phyloP scores from a whole-genome alignment of 495 filamentous ascomycete genomes.

The Chaetomium cochliodes region DNA sequence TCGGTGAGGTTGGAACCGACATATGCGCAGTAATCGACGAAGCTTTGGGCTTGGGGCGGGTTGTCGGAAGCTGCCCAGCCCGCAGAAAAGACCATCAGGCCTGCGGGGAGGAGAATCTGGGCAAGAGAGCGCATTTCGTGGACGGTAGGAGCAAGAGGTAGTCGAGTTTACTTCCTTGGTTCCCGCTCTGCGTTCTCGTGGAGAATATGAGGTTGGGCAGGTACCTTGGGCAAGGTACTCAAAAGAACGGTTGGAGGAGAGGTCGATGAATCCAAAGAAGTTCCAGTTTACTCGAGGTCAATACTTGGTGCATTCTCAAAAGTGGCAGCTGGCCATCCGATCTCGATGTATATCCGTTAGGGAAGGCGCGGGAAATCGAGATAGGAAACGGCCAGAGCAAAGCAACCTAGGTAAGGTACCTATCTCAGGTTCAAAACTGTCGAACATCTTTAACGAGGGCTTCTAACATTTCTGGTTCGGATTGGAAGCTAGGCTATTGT shows the following conservation, averaged over 20 bases:
- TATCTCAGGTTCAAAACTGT: too few relatives aligned
- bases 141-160: not conserved
- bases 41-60: slow-evolving; percentile 10
- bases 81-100: not conserved
- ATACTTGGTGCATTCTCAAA: too few relatives aligned
- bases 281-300: too few relatives aligned
- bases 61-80: not conserved
- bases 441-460: too few relatives aligned
- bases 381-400: too few relatives aligned
- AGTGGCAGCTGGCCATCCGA: too few relatives aligned
- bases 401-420: too few relatives aligned
- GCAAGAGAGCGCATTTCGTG: slow-evolving; percentile 1
- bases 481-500: too few relatives aligned
- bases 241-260: not conserved
- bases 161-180: not conserved
- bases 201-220: not conserved
- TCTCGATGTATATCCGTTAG: too few relatives aligned
- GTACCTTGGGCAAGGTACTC: not conserved
- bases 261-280: too few relatives aligned
- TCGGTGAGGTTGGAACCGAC: slow-evolving; percentile 18
- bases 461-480: too few relatives aligned
- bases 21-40: slow-evolving; percentile 20
- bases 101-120: not conserved
- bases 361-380: too few relatives aligned
- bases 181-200: not conserved